phyloP scores from a whole-genome alignment of 352 stramenopile genomes.

The Thraustochytrium striatum region DNA sequence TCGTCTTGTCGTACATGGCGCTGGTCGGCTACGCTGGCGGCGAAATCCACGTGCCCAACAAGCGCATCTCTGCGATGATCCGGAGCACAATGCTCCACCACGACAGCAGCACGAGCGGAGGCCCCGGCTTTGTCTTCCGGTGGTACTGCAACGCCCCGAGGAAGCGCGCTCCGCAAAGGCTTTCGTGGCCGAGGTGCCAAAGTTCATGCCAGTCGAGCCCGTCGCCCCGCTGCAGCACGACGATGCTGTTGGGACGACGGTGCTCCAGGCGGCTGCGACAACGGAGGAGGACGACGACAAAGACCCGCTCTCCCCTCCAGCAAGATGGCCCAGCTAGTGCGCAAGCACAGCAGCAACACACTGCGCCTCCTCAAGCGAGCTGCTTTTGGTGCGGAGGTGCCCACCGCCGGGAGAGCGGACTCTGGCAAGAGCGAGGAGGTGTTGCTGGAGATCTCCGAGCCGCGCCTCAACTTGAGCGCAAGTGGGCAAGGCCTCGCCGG shows the following conservation, averaged over 20 bases:
- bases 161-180: neutral
- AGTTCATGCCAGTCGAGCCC: too few species aligned
- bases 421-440: neutral
- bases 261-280: too few species aligned
- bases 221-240: too few species aligned
- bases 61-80: slow-evolving; percentile 2
- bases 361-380: too few species aligned
- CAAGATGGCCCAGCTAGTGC: too few species aligned
- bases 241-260: too few species aligned
- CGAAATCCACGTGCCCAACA: slow-evolving; percentile 24
- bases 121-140: neutral
- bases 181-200: neutral
- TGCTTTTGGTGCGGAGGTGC: neutral
- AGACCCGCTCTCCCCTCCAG: neutral
- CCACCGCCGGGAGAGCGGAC: neutral
- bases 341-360: too few species aligned
- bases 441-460: neutral
- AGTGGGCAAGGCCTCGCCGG: too few species aligned
- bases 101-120: neutral
- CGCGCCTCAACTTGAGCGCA: neutral
- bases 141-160: neutral
- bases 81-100: neutral
- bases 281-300: neutral
- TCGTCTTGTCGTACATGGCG: slow-evolving; percentile 17
- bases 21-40: slow-evolving; percentile 30